Evolutionary conservation across 2,329 filamentous ascomycete species (phyloP).

Genomic region (Tolypocladium album): DNA sequence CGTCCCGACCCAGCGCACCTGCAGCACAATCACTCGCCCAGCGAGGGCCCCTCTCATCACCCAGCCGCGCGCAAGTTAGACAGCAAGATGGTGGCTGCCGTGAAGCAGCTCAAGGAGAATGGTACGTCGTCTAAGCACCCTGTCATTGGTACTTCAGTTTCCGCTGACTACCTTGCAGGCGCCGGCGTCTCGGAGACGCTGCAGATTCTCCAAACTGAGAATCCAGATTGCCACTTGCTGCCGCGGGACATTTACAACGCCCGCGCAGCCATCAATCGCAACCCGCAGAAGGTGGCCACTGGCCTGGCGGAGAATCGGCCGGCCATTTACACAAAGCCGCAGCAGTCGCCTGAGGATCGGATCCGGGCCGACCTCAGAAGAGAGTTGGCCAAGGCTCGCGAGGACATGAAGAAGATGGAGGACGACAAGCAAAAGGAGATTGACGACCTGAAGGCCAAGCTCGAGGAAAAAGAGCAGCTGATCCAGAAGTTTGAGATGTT

Average conservation of each 20-base stretch:
- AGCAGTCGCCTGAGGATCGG: slow-evolving; percentile 51
- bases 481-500: slow-evolving; percentile 59
- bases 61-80: slow-evolving; percentile 55
- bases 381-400: slow-evolving; percentile 47
- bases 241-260: slow-evolving; percentile 59
- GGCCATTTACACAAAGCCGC: slow-evolving; percentile 56
- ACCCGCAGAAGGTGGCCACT: slow-evolving; percentile 49
- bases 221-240: slow-evolving; percentile 51
- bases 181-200: slow-evolving; percentile 56
- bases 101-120: slow-evolving; percentile 55
- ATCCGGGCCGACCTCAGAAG: slow-evolving; percentile 51
- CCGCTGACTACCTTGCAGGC: slow-evolving; percentile 27
- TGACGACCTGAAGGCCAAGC: slow-evolving; percentile 43
- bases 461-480: slow-evolving; percentile 52
- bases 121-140: slow-evolving; percentile 32
- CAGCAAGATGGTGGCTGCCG: slow-evolving; percentile 56
- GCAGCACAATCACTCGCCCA: slow-evolving; percentile 54
- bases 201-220: slow-evolving; percentile 52
- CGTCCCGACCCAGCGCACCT: slow-evolving; percentile 48
- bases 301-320: slow-evolving; percentile 50
- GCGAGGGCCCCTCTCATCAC: slow-evolving; percentile 55
- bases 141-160: neutral
- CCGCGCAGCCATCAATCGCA: slow-evolving; percentile 54
- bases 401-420: slow-evolving; percentile 43
- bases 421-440: slow-evolving; percentile 48